phyloP scores from a whole-genome alignment of 2,329 filamentous ascomycete genomes.

The Hypoxylon sp. region DNA sequence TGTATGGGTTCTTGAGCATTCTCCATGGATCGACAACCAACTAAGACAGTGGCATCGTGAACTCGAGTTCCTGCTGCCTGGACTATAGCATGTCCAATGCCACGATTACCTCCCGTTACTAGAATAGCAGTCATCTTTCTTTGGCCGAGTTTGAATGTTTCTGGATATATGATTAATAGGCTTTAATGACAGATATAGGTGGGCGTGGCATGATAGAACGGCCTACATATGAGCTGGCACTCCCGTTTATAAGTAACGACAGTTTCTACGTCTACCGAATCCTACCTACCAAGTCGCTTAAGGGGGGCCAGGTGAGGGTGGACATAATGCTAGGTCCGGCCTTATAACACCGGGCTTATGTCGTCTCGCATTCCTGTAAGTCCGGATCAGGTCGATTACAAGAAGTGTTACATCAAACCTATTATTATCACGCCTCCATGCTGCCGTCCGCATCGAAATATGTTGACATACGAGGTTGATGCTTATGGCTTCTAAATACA shows the following conservation, averaged over 20 bases:
- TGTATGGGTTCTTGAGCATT: constrained; percentile 31
- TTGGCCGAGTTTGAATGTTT: constrained; percentile 11
- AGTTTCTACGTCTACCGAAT: background rate
- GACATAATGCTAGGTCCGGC: constrained; percentile 19
- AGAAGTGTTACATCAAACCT: too few species aligned
- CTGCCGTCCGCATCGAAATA: too few species aligned
- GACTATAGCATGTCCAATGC: constrained; percentile 35
- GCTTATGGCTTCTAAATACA: background rate
- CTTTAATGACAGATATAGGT: background rate
- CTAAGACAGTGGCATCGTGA: constrained; percentile 21
- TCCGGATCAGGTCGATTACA: background rate
- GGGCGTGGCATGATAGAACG: background rate
- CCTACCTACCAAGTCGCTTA: background rate
- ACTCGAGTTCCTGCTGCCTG: constrained; percentile 27
- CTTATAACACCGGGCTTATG: constrained; percentile 5
- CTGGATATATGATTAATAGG: background rate
- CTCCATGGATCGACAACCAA: constrained; percentile 24
- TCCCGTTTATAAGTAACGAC: background rate
- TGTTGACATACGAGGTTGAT: background rate
- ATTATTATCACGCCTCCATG: too few species aligned
- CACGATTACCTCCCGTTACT: constrained; percentile 35
- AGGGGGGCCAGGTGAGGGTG: background rate
- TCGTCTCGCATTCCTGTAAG: background rate
- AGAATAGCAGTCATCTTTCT: constrained; percentile 28
- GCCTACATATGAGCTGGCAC: background rate